These are phyloP conservation scores for Yamagishiella unicocca DNA, from an alignment of 139 green algal genomes.

Conservation along the genomic window DNA sequence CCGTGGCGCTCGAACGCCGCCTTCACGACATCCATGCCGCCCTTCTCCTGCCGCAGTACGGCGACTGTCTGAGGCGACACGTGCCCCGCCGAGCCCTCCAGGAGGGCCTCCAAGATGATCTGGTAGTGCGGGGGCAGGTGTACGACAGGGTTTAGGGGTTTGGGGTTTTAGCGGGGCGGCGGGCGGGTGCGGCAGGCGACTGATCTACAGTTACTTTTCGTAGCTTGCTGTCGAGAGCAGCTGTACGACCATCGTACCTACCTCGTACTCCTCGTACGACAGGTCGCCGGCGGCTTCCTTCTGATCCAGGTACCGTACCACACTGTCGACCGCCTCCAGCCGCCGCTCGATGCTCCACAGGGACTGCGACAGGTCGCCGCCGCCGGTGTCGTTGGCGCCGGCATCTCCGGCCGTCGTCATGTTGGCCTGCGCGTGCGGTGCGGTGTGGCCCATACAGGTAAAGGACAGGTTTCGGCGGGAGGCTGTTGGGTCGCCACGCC, in stretches of 20 bases:
- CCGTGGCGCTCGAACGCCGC: slow-evolving; percentile 17
- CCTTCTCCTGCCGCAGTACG: slow-evolving; percentile 15
- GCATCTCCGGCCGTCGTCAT: too few relatives aligned
- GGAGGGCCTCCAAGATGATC: slow-evolving; percentile 47
- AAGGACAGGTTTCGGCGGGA: too few relatives aligned
- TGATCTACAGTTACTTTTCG: too few relatives aligned
- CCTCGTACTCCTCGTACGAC: slow-evolving; percentile 48
- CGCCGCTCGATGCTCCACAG: slow-evolving; percentile 43
- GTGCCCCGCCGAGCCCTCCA: slow-evolving; percentile 36
- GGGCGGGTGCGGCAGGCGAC: too few relatives aligned
- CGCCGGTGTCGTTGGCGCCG: not conserved
- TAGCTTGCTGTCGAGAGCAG: too few relatives aligned
- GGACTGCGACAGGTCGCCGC: not conserved
- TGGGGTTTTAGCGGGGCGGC: too few relatives aligned
- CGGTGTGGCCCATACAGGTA: too few relatives aligned
- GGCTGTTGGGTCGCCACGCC: too few relatives aligned
- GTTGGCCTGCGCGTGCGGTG: too few relatives aligned
- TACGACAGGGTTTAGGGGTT: too few relatives aligned
- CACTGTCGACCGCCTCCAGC: slow-evolving; percentile 36
- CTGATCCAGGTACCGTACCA: slow-evolving; percentile 28
- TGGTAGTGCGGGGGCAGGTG: not conserved
- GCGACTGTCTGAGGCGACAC: not conserved
- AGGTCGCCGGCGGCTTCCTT: slow-evolving; percentile 30
- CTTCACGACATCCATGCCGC: not conserved
- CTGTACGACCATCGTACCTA: too few relatives aligned